phyloP scores from a whole-genome alignment of 2,329 filamentous ascomycete species.

The Sclerotinia nivalis region DNA sequence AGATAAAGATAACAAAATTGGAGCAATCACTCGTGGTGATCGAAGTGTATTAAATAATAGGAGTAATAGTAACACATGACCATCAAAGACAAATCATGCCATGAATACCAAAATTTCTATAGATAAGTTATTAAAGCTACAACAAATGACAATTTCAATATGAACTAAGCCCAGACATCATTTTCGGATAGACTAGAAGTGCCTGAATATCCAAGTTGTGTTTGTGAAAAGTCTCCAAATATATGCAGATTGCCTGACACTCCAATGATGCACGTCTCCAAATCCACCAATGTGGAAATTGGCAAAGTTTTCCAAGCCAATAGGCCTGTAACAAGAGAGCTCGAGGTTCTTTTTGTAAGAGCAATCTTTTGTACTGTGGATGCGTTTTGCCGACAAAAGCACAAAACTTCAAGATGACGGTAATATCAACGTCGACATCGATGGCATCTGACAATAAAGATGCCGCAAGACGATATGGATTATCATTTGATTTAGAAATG shows the following conservation, averaged over 20 bases:
- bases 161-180: background rate
- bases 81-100: background rate
- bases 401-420: slow-evolving; percentile 49
- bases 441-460: slow-evolving; percentile 24
- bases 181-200: slow-evolving; percentile 29
- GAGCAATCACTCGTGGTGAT: background rate
- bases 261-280: slow-evolving; percentile 49
- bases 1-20: background rate
- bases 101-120: background rate
- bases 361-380: slow-evolving; percentile 46
- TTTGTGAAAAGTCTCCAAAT: slow-evolving; percentile 43
- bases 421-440: slow-evolving; percentile 37
- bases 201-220: slow-evolving; percentile 28
- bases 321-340: slow-evolving; percentile 57
- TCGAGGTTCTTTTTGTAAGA: slow-evolving; percentile 52
- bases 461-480: slow-evolving; percentile 28
- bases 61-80: background rate
- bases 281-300: slow-evolving; percentile 50
- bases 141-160: background rate
- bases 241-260: slow-evolving; percentile 51
- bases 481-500: slow-evolving; percentile 20
- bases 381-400: slow-evolving; percentile 50
- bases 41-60: background rate
- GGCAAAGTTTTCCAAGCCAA: slow-evolving; percentile 55
- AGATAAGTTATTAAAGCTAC: background rate